Evolutionary conservation across 2,329 filamentous ascomycete genomes (phyloP).

Genomic region (Cladosporium austrohemisphaericum): DNA sequence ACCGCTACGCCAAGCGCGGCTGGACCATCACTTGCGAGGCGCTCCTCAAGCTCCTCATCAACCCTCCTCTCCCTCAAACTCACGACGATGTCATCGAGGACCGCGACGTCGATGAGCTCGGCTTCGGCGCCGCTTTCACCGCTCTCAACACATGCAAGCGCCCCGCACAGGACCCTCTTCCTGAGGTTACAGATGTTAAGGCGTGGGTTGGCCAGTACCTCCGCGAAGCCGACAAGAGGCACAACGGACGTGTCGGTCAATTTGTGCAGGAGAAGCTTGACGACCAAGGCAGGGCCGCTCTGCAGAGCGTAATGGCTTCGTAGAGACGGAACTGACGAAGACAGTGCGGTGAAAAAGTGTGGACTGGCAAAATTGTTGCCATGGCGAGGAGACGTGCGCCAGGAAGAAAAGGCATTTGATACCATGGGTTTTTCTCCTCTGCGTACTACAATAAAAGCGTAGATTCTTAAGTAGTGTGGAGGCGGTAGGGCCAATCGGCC

Average conservation of each 20-base stretch:
- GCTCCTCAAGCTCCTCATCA: constrained; percentile 83
- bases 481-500: too few species aligned
- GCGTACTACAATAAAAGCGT: too few species aligned
- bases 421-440: too few species aligned
- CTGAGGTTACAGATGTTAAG: constrained; percentile 75
- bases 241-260: constrained; percentile 64
- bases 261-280: constrained; percentile 69
- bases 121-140: constrained; percentile 93
- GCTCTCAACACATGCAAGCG: constrained; percentile 86
- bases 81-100: constrained; percentile 73
- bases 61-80: constrained; percentile 68
- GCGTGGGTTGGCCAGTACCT: constrained; percentile 80
- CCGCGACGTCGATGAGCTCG: constrained; percentile 88
- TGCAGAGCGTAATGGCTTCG: constrained; percentile 36
- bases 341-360: too few species aligned
- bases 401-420: too few species aligned
- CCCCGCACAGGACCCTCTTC: constrained; percentile 72
- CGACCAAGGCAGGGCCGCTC: constrained; percentile 37
- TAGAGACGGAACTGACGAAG: too few species aligned
- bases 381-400: too few species aligned
- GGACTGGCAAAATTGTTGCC: too few species aligned
- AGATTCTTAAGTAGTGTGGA: too few species aligned
- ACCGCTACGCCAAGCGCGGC: constrained; percentile 67
- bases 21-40: constrained; percentile 88
- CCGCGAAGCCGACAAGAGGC: constrained; percentile 70